phyloP scores from a whole-genome alignment of 148 eudicot genomes.

The Nyssa sinensis region DNA sequence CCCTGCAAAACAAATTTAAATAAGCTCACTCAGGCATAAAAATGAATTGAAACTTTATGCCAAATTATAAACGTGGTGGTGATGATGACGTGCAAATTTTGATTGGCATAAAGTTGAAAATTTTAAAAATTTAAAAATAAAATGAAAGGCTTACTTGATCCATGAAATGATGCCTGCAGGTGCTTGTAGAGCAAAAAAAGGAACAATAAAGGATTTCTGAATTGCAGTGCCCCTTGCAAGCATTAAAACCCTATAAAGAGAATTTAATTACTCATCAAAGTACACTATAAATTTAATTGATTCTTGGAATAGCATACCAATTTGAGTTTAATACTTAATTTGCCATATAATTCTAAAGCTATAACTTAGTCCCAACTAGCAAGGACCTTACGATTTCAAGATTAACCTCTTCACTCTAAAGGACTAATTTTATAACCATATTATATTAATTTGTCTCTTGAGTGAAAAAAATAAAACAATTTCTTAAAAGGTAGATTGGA shows the following conservation, averaged over 20 bases:
- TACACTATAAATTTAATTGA: neutral
- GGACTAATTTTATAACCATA: neutral
- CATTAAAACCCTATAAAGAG: constrained; percentile 66
- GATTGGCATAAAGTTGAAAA: neutral
- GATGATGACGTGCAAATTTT: neutral
- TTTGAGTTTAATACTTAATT: neutral
- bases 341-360: neutral
- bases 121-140: neutral
- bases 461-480: neutral
- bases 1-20: constrained; percentile 45
- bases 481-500: neutral
- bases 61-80: neutral
- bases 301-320: constrained; percentile 1
- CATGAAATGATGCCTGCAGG: constrained; percentile 72
- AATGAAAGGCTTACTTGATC: constrained; percentile 61
- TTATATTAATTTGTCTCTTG: neutral
- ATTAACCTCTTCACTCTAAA: neutral
- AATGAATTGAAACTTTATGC: neutral
- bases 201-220: constrained; percentile 79
- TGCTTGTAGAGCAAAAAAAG: constrained; percentile 85
- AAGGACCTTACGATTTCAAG: neutral
- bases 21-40: constrained; percentile 10
- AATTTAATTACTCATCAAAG: neutral
- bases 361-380: neutral
- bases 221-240: constrained; percentile 74